phyloP scores from a whole-genome alignment of 345 rosid genomes.

The Brassica napus region Da-Ae NC_063442.1:42622001-42622500 shows the following conservation, averaged over 20 bases:
- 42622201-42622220: constrained; percentile 38
- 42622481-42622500: constrained; percentile 32
- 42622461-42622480: not conserved
- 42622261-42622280: constrained; percentile 56
- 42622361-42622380: constrained; percentile 58
- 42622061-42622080: constrained; percentile 52
- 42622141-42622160: not conserved
- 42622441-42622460: not conserved
- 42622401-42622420: constrained; percentile 46
- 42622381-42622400: constrained; percentile 63
- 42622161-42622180: not conserved
- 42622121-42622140: constrained; percentile 32
- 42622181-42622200: not conserved
- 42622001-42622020: constrained; percentile 53
- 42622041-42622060: constrained; percentile 53
- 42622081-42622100: constrained; percentile 51
- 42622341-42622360: constrained; percentile 63
- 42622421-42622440: constrained; percentile 44
- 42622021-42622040: constrained; percentile 54
- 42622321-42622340: constrained; percentile 60
- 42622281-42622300: constrained; percentile 61
- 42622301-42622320: constrained; percentile 61
- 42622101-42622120: constrained; percentile 46
- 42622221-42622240: constrained; percentile 46
- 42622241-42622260: constrained; percentile 53